Conservation (phyloP, 441 rosid genomes). For the Capsella rubella region DNA sequence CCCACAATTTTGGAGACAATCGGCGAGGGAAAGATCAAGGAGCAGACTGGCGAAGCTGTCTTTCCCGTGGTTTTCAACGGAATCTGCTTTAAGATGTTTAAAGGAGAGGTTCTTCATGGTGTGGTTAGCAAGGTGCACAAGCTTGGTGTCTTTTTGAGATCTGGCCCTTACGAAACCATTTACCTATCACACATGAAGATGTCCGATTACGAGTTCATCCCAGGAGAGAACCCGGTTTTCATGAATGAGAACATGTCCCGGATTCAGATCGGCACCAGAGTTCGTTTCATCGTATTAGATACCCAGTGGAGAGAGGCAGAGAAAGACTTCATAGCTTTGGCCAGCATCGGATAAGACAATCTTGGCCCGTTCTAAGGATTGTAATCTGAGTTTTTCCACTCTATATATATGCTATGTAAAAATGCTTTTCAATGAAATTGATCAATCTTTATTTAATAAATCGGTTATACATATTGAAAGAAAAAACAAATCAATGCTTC, state of each 20-base stretch:
- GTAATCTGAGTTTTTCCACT: conserved; percentile 3
- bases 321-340: conserved; percentile 71
- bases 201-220: conserved; percentile 57
- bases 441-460: background rate
- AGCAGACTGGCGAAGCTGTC: conserved; percentile 59
- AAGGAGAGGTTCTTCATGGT: conserved; percentile 72
- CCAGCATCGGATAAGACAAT: conserved; percentile 69
- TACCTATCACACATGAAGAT: conserved; percentile 58
- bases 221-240: conserved; percentile 62
- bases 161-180: conserved; percentile 63
- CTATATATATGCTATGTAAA: conserved; percentile 6
- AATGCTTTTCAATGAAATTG: background rate
- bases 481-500: background rate
- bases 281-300: conserved; percentile 61
- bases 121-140: conserved; percentile 65
- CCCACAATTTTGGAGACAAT: conserved; percentile 57
- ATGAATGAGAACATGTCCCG: conserved; percentile 53
- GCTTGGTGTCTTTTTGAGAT: conserved; percentile 71
- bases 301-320: conserved; percentile 70
- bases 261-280: conserved; percentile 55
- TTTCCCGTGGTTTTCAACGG: conserved; percentile 70
- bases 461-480: background rate
- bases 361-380: conserved; percentile 56
- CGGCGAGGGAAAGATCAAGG: conserved; percentile 74
- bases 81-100: conserved; percentile 73